Evolutionary conservation across 768 basidiomycete genomes (phyloP).

Genomic region (Phaffia australis): DNA sequence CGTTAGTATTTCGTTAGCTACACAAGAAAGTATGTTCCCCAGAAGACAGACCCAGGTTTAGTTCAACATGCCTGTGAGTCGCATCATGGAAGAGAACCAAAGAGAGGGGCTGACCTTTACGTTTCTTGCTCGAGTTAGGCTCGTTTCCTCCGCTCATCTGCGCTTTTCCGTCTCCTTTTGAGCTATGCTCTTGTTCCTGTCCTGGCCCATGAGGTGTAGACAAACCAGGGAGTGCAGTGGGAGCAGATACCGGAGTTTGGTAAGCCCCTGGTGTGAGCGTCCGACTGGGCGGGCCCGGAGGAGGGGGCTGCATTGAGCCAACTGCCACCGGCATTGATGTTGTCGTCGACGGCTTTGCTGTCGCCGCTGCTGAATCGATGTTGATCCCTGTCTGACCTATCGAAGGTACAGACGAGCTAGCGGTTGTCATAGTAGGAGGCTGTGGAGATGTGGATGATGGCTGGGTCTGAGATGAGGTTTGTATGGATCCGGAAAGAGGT

Average conservation of each 20-base stretch:
- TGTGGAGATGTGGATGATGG: too few relatives aligned
- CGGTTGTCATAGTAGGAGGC: too few relatives aligned
- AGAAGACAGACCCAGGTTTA: too few relatives aligned
- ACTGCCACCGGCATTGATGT: constrained; percentile 17
- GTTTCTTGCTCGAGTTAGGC: constrained; percentile 54
- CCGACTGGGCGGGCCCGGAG: constrained; percentile 29
- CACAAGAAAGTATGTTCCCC: too few relatives aligned
- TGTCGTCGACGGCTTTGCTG: constrained; percentile 7
- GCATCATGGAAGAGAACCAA: neutral
- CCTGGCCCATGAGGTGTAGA: constrained; percentile 48
- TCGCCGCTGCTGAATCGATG: neutral
- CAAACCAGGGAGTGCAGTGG: constrained; percentile 24
- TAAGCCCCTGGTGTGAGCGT: constrained; percentile 27
- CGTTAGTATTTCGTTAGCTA: too few relatives aligned
- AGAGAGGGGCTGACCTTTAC: constrained; percentile 51
- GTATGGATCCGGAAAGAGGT: too few relatives aligned
- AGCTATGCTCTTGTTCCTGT: constrained; percentile 32
- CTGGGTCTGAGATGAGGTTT: too few relatives aligned
- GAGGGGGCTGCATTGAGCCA: constrained; percentile 20
- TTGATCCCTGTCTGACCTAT: constrained; percentile 1
- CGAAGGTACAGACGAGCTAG: too few relatives aligned
- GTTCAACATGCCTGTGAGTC: too few relatives aligned
- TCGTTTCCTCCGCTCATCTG: constrained; percentile 63
- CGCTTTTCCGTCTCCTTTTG: constrained; percentile 34
- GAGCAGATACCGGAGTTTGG: constrained; percentile 25